phyloP scores from a whole-genome alignment of 1,284 basidiomycete genomes.

The Polyporus tsugae region DNA sequence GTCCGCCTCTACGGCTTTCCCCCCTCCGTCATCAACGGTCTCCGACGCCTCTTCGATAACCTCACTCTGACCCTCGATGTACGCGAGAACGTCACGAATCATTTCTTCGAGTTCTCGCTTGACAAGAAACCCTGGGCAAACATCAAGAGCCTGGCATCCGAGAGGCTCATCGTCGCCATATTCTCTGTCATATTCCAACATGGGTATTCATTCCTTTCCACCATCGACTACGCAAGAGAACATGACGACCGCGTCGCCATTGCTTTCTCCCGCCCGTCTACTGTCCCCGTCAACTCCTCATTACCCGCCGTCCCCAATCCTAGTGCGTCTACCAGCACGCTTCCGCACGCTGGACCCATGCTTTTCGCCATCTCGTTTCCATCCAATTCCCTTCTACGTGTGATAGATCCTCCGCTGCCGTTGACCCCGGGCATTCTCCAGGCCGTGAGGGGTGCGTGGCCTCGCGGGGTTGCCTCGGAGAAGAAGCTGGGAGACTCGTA shows the following conservation, averaged over 20 bases:
- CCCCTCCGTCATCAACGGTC: constrained; percentile 53
- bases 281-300: constrained; percentile 44
- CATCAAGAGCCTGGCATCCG: constrained; percentile 68
- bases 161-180: constrained; percentile 74
- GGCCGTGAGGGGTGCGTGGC: constrained; percentile 81
- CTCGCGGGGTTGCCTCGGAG: constrained; percentile 77
- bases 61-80: constrained; percentile 52
- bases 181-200: constrained; percentile 67
- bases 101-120: constrained; percentile 70
- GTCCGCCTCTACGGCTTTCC: constrained; percentile 77
- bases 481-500: constrained; percentile 77
- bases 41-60: constrained; percentile 63
- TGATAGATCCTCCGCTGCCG: constrained; percentile 75
- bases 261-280: constrained; percentile 64
- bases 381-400: constrained; percentile 71
- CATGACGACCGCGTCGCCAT: constrained; percentile 74
- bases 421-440: constrained; percentile 81
- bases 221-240: constrained; percentile 80
- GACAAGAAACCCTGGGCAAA: constrained; percentile 76
- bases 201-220: constrained; percentile 70
- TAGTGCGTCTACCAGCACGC: constrained; percentile 32
- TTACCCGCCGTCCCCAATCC: constrained; percentile 35
- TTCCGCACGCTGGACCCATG: constrained; percentile 42
- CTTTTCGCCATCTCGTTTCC: constrained; percentile 80
- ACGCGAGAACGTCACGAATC: constrained; percentile 64